A percentile compares a stretch with the other conserved stretches of the same genome.
phyloP scores from a whole-genome alignment of 2,329 filamentous ascomycete genomes.

The Leptodontidium sp. region DNA sequence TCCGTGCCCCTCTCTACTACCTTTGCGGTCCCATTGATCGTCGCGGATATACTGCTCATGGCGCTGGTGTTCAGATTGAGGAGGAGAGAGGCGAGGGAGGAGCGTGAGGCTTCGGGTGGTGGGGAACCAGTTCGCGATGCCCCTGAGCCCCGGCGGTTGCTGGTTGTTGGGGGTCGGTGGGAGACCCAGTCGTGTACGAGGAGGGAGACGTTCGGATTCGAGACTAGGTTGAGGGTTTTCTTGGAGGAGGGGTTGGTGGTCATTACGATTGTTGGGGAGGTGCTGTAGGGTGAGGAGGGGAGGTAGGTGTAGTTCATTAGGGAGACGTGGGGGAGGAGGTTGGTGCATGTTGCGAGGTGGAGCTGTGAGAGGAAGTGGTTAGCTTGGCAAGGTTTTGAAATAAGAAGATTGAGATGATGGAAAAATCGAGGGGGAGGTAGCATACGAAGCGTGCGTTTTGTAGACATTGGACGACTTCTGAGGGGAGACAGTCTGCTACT shows the following conservation, averaged over 20 bases:
- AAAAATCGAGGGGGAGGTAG: conserved; percentile 35
- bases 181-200: conserved; percentile 99
- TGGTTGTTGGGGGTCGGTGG: conserved; percentile 83
- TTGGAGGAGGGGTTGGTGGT: conserved; percentile 83
- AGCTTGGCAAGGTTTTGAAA: conserved; percentile 23
- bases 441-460: conserved; percentile 93
- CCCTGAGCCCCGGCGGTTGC: conserved; percentile 65
- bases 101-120: conserved; percentile 71
- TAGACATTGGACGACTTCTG: conserved; percentile 88
- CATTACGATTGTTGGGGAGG: conserved; percentile 89
- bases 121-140: conserved; percentile 61
- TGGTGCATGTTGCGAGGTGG: conserved; percentile 89
- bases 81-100: conserved; percentile 82
- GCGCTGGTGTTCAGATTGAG: conserved; percentile 91
- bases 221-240: conserved; percentile 82
- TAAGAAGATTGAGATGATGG: background rate
- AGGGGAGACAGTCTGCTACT: conserved; percentile 74
- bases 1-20: conserved; percentile 77
- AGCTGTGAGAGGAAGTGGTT: conserved; percentile 64
- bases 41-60: conserved; percentile 87
- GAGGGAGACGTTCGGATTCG: conserved; percentile 87
- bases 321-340: conserved; percentile 87
- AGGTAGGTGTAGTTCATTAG: conserved; percentile 99
- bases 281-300: conserved; percentile 73
- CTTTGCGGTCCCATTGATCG: conserved; percentile 87